A percentile compares a stretch with the other conserved stretches of the same genome.
phyloP scores from a whole-genome alignment of 139 green algal genomes.

The Pleodorina starrii region DNA sequence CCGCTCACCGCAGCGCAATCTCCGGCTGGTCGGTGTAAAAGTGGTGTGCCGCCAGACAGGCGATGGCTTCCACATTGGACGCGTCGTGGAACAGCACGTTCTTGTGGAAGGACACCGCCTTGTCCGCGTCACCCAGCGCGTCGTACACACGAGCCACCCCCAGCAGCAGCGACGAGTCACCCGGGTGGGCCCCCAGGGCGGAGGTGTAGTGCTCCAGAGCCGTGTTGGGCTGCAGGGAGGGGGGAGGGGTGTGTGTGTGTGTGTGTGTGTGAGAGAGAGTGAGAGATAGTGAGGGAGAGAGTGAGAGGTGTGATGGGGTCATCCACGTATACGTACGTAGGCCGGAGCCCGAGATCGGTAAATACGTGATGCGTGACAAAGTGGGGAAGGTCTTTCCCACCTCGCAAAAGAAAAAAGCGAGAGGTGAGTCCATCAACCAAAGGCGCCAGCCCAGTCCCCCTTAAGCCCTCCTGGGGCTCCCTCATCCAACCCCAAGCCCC shows the following conservation, averaged over 20 bases:
- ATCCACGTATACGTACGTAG: too few species aligned
- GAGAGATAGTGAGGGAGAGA: not conserved
- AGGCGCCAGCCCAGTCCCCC: too few species aligned
- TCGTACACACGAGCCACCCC: constrained; percentile 82
- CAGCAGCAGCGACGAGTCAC: constrained; percentile 73
- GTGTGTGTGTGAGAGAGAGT: not conserved
- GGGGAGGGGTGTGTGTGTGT: constrained; percentile 3
- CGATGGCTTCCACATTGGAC: constrained; percentile 84
- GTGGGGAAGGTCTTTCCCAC: too few species aligned
- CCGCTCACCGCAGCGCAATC: constrained; percentile 75
- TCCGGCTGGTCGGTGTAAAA: constrained; percentile 92
- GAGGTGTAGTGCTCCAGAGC: constrained; percentile 75
- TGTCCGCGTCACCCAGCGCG: constrained; percentile 74
- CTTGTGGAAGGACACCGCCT: constrained; percentile 68
- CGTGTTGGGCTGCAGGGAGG: constrained; percentile 57
- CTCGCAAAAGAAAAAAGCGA: too few species aligned
- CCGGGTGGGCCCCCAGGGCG: constrained; percentile 66
- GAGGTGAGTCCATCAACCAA: too few species aligned
- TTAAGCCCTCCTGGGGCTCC: too few species aligned
- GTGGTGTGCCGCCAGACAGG: constrained; percentile 81
- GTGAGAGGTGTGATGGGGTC: too few species aligned
- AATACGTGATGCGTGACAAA: too few species aligned
- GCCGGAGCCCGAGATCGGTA: too few species aligned
- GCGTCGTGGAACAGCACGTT: constrained; percentile 74
- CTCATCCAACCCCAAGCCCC: too few species aligned